Evolutionary conservation across 2,329 filamentous ascomycete species (phyloP), one percentile per base, ranked within the genome.

Genomic region (Aspergillus glaucus): DNA sequence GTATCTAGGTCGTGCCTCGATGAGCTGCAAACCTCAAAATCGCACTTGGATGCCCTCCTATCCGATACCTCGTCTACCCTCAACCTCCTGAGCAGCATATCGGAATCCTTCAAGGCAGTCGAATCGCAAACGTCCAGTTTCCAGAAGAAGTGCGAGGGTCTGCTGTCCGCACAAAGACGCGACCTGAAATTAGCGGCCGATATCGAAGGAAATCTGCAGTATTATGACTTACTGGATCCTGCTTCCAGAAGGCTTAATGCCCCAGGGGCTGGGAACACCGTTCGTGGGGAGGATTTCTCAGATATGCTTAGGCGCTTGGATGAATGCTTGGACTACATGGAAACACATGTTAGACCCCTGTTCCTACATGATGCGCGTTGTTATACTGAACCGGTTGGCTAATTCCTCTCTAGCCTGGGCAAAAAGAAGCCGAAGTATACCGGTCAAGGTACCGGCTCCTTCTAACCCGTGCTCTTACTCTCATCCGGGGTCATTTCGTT

Each of bases 121-220:
- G 90, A 96, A 60, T 76, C 81, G 8, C 92, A 97, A 71, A 98
- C 93, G 0, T 88, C 86, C n/a, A 85, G 87, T 12, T 97, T 98
- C 73, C 88, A 91, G 65, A 82, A 86, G 43, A 90, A 95, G 68
- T 98, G 93, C 69, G 89, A 96, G 64, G 87, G 88, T 49, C 77
- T 98, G 2, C 74, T 97, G 26, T 76, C 80, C 1, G 91, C 95
- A 60, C 90, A 97, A 70, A 82, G 79, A 59, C 82, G 87, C 21
- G 78, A 96, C 37, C 84, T 88, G 53, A 80, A 79, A 55, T 78
- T 98, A 39, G 89, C 90, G 2, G 82, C 94, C 56, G 85, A 90
- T 50, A 86, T 98, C 49, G 86, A 88, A 22, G 87, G 88, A 21
- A 94, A 96, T 59, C 75, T 96, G n/a, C 85, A 91, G 63, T 96